Evolutionary conservation across 1,139 yeast species (phyloP), one percentile per base, ranked within the genome.

Genomic region (Candida freyschussii): DNA sequence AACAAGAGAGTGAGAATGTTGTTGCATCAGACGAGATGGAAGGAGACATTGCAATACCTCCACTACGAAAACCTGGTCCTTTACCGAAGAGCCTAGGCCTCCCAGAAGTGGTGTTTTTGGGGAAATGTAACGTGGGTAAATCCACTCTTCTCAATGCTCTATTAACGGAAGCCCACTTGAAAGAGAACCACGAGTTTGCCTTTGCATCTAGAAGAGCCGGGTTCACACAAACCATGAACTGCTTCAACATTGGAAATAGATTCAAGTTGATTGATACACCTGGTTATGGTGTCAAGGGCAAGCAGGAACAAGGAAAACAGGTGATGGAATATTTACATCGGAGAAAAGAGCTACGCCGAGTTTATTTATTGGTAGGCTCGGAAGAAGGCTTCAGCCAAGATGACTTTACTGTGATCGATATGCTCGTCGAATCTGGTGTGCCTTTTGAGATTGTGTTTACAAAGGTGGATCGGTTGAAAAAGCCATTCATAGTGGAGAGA

Each of bases 91-190:
- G 34, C 18, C 17, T 21, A 25, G 59, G 57, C 5, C 41, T 68
- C 8, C 95, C 95, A 0, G 95, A 85, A 48, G 73, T 85, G 3
- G 62, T 81, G 7, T 65, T 86, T 26, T 51, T 86, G 33, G 96
- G 96, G 0, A 72, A 84, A 43, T 80, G 94, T 31, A 86, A 86
- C 48, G 86, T 77, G 2, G 96, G 96, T 0, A 86, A 86, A 52
- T 83, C 94, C 0, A 75, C 93, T 0, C 56, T 86, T 24, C 61
- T 86, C 24, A 82, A 84, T 47, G 72, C 70, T 13, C 44, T 78
- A 7, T 47, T 67, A 10, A 51, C 71, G 47, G 51, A 55, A 50
- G 54, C 58, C 27, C 53, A 56, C 17, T 40, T 49, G 19, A 62
- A 56, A 19, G 53, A 52, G 22, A 45, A 60, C 43, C 40, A 53